A percentile compares a stretch with the other conserved stretches of the same genome.
Evolutionary conservation across 2,329 filamentous ascomycete species (phyloP).

Genomic region (Ophiocordyceps robertsii): DNA sequence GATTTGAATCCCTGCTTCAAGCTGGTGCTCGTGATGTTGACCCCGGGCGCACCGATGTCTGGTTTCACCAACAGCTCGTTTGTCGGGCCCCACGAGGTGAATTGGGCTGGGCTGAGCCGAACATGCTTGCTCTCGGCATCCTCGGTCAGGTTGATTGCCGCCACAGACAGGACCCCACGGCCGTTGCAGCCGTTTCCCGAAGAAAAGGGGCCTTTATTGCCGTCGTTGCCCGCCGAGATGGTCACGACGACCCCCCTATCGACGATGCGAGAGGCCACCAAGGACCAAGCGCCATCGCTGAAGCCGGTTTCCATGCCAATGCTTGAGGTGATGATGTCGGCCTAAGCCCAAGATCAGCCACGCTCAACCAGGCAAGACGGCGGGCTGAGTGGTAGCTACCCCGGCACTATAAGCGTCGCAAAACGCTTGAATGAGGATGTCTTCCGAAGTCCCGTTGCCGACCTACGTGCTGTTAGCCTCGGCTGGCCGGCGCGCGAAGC

Average conservation of each 20-base stretch:
- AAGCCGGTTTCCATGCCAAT: conserved; percentile 25
- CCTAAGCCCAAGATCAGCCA: conserved; percentile 9
- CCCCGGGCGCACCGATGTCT: conserved; percentile 34
- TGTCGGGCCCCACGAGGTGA: conserved; percentile 37
- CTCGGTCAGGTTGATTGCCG: conserved; percentile 27
- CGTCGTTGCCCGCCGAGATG: conserved; percentile 38
- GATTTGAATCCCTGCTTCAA: conserved; percentile 28
- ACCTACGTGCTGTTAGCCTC: background rate
- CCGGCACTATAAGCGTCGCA: conserved; percentile 22
- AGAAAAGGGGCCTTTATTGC: conserved; percentile 33
- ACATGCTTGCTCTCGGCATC: conserved; percentile 21
- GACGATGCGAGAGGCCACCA: conserved; percentile 26
- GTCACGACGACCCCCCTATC: conserved; percentile 32
- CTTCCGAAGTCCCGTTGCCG: conserved; percentile 15
- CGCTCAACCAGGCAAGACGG: background rate
- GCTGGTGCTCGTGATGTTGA: conserved; percentile 35
- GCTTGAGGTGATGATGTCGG: conserved; percentile 30
- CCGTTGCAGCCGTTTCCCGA: conserved; percentile 19
- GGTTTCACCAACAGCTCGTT: conserved; percentile 38
- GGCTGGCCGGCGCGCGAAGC: background rate
- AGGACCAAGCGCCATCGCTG: conserved; percentile 26
- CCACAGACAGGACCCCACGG: conserved; percentile 19
- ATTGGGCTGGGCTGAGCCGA: conserved; percentile 25
- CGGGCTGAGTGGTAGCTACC: conserved; percentile 7
- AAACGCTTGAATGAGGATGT: conserved; percentile 20